phyloP scores from a whole-genome alignment of 352 stramenopile species.

The Phytophthora rubi region DNA sequence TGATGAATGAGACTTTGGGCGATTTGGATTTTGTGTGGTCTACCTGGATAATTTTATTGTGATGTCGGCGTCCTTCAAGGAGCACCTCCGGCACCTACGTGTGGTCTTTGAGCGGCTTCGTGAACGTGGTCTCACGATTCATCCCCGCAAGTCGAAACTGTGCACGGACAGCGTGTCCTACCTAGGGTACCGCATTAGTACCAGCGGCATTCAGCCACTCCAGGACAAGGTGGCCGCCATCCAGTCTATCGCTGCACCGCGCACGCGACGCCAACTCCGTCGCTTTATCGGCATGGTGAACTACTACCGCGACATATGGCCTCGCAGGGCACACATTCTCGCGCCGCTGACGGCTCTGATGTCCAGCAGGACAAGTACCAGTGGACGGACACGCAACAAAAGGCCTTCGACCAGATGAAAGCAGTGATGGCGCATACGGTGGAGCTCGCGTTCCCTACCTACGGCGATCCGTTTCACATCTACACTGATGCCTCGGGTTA shows the following conservation, averaged over 20 bases:
- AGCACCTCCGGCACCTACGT: constrained; percentile 3
- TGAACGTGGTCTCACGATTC: constrained; percentile 9
- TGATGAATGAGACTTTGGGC: constrained; percentile 4
- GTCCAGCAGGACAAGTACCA: background rate
- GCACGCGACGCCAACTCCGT: background rate
- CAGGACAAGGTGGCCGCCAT: constrained; percentile 8
- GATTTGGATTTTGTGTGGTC: background rate
- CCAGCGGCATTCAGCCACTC: background rate
- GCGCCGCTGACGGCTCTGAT: constrained; percentile 4
- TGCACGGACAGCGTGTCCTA: constrained; percentile 5
- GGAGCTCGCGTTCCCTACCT: constrained; percentile 1
- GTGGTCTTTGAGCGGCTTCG: constrained; percentile 3
- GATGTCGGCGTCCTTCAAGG: constrained; percentile 1
- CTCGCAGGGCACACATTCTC: constrained; percentile 1
- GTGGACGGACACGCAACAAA: background rate
- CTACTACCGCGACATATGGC: constrained; percentile 9
- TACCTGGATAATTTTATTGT: constrained; percentile 11
- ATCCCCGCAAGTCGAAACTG: constrained; percentile 3
- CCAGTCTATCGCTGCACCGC: constrained; percentile 1
- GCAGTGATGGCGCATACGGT: constrained; percentile 9
- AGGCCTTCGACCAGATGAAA: constrained; percentile 6
- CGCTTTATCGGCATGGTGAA: constrained; percentile 12
- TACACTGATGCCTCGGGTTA: constrained; percentile 9
- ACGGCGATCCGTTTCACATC: constrained; percentile 8
- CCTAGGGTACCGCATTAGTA: constrained; percentile 5